These are phyloP conservation scores for Sedum album DNA, from an alignment of 164 flowering plant species.

Conservation along the genomic window DNA sequence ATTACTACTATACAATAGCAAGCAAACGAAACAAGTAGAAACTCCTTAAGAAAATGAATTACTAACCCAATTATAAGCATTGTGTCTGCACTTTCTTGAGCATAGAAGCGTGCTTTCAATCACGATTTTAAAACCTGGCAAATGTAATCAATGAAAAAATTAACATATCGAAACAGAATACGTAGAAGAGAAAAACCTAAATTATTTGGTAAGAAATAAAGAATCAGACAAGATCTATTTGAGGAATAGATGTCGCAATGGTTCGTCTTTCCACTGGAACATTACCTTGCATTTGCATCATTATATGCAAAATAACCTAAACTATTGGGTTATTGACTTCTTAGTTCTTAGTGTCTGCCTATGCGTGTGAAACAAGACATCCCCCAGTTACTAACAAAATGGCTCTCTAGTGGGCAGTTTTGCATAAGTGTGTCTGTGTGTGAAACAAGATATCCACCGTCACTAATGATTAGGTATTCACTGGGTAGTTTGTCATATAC, in stretches of 20 bases:
- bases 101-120: slow-evolving; percentile 11
- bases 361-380: not conserved
- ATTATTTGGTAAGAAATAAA: not conserved
- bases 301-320: not conserved
- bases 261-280: too few relatives aligned
- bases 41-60: not conserved
- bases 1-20: not conserved
- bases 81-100: not conserved
- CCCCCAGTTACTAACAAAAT: not conserved
- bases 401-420: too few relatives aligned
- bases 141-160: too few relatives aligned
- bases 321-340: too few relatives aligned
- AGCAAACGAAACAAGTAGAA: not conserved
- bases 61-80: not conserved
- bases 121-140: not conserved
- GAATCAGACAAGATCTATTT: not conserved
- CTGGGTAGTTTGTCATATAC: not conserved
- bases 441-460: not conserved
- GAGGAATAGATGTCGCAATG: not conserved
- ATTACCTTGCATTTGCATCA: not conserved
- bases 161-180: not conserved
- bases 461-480: not conserved
- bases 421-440: too few relatives aligned
- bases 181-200: not conserved
- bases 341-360: not conserved